Conservation (phyloP, 768 basidiomycete genomes). For the Hygrocybe punicea region DNA sequence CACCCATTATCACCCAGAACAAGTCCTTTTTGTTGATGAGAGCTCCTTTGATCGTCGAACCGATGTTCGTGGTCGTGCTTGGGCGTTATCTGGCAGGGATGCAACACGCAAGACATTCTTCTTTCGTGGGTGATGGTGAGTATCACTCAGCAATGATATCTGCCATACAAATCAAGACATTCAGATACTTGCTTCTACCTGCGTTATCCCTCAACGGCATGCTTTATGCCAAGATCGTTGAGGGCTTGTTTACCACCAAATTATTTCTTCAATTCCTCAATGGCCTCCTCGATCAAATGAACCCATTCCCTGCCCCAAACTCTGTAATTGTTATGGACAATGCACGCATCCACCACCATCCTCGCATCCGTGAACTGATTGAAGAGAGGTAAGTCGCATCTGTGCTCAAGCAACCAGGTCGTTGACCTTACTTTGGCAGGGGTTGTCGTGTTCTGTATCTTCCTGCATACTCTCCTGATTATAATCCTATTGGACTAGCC, state of each 20-base stretch:
- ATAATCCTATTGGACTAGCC: constrained; percentile 14
- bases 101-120: constrained; percentile 25
- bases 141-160: not conserved
- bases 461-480: constrained; percentile 10
- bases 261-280: constrained; percentile 33
- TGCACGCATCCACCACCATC: constrained; percentile 27
- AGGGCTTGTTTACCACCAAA: constrained; percentile 27
- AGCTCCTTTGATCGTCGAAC: constrained; percentile 29
- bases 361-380: constrained; percentile 27
- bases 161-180: too few species aligned
- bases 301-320: constrained; percentile 33
- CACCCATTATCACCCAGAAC: constrained; percentile 19
- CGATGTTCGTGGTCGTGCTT: constrained; percentile 19
- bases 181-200: constrained; percentile 37
- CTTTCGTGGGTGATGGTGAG: constrained; percentile 26
- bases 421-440: not conserved
- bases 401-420: not conserved
- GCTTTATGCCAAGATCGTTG: constrained; percentile 25
- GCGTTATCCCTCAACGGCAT: constrained; percentile 37
- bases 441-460: constrained; percentile 9
- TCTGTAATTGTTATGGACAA: constrained; percentile 30
- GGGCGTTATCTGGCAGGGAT: constrained; percentile 24
- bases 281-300: constrained; percentile 35
- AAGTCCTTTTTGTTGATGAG: constrained; percentile 37
- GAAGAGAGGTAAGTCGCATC: constrained; percentile 25